These are phyloP conservation scores for Epichloe brachyelytri DNA, from an alignment of 2,329 filamentous ascomycete species.

Conservation along the genomic window DNA sequence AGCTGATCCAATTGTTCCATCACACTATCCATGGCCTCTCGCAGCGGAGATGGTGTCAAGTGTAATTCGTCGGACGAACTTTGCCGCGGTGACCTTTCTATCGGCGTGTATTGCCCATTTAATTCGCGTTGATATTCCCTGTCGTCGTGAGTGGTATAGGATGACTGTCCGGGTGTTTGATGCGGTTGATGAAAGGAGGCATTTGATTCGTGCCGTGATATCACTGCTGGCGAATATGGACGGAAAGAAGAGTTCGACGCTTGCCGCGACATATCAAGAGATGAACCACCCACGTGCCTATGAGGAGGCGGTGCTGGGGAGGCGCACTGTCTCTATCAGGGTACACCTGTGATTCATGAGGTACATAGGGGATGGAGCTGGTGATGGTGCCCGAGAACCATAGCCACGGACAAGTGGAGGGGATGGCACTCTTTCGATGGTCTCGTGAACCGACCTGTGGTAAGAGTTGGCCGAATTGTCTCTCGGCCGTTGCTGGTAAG, in stretches of 20 bases:
- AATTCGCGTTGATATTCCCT: constrained; percentile 11
- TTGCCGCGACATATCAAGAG: constrained; percentile 15
- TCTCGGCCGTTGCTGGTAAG: constrained; percentile 6
- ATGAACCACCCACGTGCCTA: constrained; percentile 42
- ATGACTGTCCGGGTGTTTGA: constrained; percentile 24
- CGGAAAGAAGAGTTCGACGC: constrained; percentile 26
- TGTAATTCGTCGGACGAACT: constrained; percentile 54
- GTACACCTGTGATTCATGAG: constrained; percentile 12
- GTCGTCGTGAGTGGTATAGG: constrained; percentile 28
- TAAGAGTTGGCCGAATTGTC: constrained; percentile 17
- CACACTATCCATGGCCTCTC: constrained; percentile 95
- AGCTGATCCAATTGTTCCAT: constrained; percentile 91
- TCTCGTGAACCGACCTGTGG: constrained; percentile 11
- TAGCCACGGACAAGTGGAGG: constrained; percentile 16
- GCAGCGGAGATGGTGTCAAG: constrained; percentile 78
- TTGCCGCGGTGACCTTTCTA: constrained; percentile 49
- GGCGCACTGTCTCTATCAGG: constrained; percentile 47
- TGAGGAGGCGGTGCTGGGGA: constrained; percentile 78
- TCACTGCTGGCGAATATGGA: constrained; percentile 12
- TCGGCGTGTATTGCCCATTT: constrained; percentile 35
- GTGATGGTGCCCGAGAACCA: constrained; percentile 19
- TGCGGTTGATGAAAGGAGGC: constrained; percentile 19
- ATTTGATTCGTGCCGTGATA: constrained; percentile 23
- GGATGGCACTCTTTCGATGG: constrained; percentile 10
- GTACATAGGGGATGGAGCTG: constrained; percentile 11